Conservation (phyloP, 805 yeast genomes). For the Citeromyces matritensis region DNA sequence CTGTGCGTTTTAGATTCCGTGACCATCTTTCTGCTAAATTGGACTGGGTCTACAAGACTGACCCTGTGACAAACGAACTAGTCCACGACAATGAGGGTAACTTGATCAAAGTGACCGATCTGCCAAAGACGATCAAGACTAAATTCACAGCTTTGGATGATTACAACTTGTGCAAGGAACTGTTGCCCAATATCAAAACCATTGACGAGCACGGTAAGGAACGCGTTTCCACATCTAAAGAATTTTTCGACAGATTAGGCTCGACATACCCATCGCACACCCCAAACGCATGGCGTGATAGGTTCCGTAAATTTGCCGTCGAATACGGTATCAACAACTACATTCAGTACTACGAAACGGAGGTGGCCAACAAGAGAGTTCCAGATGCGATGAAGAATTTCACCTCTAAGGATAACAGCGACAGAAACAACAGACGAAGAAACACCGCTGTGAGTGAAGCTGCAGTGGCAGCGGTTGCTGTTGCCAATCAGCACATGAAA, state of each 20-base stretch:
- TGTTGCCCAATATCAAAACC: constrained; percentile 11
- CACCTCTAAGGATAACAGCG: constrained; percentile 19
- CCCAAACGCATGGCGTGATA: constrained; percentile 67
- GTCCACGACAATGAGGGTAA: constrained; percentile 24
- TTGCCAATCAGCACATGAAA: background rate
- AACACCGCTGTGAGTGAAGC: constrained; percentile 1
- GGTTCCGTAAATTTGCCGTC: constrained; percentile 56
- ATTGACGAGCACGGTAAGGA: constrained; percentile 2
- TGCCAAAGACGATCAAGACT: constrained; percentile 39
- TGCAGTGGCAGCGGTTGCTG: constrained; percentile 1
- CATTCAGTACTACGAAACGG: constrained; percentile 32
- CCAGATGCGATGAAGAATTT: constrained; percentile 47
- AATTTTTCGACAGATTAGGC: constrained; percentile 14
- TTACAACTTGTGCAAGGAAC: constrained; percentile 35
- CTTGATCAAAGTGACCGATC: constrained; percentile 20
- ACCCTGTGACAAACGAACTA: constrained; percentile 23
- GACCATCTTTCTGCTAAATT: constrained; percentile 23
- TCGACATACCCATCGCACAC: constrained; percentile 36
- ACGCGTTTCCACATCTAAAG: background rate
- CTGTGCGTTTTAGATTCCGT: constrained; percentile 50
- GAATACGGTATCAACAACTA: constrained; percentile 48
- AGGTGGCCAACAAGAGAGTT: constrained; percentile 16
- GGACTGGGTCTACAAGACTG: constrained; percentile 32
- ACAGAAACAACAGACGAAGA: constrained; percentile 7
- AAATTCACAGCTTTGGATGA: constrained; percentile 63